Percentiles rank a stretch among this genome's conserved stretches.
Conservation (phyloP, 2,329 filamentous ascomycete species). For the Malbranchea cinnamomea region DNA sequence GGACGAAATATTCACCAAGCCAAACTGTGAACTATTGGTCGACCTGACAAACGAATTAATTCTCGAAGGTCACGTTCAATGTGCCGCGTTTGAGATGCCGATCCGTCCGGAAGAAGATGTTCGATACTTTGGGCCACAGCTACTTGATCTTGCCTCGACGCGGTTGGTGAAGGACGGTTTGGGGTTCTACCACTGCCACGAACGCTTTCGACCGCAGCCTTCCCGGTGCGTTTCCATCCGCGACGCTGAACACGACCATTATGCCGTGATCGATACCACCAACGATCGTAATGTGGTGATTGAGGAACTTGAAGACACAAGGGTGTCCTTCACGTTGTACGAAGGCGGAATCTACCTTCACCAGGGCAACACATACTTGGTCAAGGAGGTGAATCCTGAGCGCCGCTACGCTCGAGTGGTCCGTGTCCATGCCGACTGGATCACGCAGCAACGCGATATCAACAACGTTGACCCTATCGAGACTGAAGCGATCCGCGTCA, state of each 20-base stretch:
- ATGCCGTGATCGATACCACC: conserved; percentile 77
- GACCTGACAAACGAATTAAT: conserved; percentile 87
- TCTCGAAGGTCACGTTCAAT: conserved; percentile 86
- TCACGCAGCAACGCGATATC: conserved; percentile 78
- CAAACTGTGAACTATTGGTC: conserved; percentile 76
- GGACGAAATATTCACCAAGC: conserved; percentile 76
- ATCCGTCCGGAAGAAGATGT: conserved; percentile 63
- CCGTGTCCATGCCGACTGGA: conserved; percentile 86
- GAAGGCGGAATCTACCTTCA: conserved; percentile 95
- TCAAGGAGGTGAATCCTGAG: conserved; percentile 75
- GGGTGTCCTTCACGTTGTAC: conserved; percentile 92
- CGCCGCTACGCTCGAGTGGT: conserved; percentile 74
- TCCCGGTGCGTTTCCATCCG: conserved; percentile 75
- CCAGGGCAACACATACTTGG: conserved; percentile 83
- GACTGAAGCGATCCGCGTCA: conserved; percentile 69
- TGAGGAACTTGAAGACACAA: conserved; percentile 87
- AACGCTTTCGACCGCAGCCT: conserved; percentile 72
- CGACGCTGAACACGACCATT: conserved; percentile 81
- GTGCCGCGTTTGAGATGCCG: conserved; percentile 88
- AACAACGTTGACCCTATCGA: conserved; percentile 90
- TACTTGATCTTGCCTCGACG: conserved; percentile 56
- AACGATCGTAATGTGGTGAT: conserved; percentile 63
- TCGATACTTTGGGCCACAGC: conserved; percentile 62
- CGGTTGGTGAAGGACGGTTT: conserved; percentile 57
- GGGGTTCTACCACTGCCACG: conserved; percentile 82